phyloP scores from a whole-genome alignment of 768 basidiomycete species.

The Suillus paluster region DNA sequence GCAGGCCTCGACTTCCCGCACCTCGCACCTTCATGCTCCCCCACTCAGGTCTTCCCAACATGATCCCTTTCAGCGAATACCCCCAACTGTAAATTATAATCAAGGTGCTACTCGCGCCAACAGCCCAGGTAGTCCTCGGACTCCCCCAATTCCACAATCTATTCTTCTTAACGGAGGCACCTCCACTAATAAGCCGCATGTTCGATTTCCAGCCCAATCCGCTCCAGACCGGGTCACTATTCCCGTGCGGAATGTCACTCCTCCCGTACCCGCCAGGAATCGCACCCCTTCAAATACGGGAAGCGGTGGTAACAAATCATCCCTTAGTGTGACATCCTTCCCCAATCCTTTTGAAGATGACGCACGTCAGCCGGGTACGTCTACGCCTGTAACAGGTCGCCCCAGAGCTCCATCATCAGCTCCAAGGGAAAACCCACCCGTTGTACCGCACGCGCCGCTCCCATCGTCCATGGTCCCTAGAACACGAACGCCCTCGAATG shows the following conservation, averaged over 20 bases:
- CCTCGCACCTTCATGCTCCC: constrained; percentile 12
- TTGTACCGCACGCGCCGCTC: constrained; percentile 7
- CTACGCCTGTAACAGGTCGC: constrained; percentile 14
- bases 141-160: neutral
- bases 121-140: neutral
- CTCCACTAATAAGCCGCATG: constrained; percentile 4
- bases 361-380: constrained; percentile 1
- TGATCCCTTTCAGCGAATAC: constrained; percentile 32
- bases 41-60: constrained; percentile 16
- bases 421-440: constrained; percentile 18
- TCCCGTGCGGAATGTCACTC: constrained; percentile 20
- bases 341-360: constrained; percentile 18
- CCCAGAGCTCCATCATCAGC: constrained; percentile 18
- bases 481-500: constrained; percentile 4
- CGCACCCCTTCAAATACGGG: constrained; percentile 25
- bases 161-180: constrained; percentile 13
- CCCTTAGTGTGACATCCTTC: constrained; percentile 15
- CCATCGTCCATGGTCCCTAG: constrained; percentile 13
- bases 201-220: constrained; percentile 12
- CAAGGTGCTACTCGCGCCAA: neutral
- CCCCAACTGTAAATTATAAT: constrained; percentile 26
- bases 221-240: constrained; percentile 19
- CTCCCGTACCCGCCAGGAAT: constrained; percentile 18
- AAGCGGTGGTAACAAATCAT: constrained; percentile 10
- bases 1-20: constrained; percentile 14